Evolutionary conservation across 805 yeast species (phyloP), one percentile per base, ranked within the genome.

Genomic region (Saturnispora besseyi): DNA sequence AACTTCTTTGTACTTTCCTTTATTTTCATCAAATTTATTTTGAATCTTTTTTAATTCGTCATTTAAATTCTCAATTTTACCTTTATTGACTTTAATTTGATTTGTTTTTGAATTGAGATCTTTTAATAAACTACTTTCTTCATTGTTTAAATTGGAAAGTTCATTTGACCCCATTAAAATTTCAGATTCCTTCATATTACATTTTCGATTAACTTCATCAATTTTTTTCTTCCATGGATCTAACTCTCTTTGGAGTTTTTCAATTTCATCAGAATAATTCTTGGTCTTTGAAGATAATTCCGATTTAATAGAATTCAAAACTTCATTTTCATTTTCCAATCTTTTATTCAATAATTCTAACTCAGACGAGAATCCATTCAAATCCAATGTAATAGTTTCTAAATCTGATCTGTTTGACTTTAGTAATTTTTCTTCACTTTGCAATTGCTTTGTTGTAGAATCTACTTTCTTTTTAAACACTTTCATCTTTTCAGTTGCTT

Each of bases 211-310:
- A 51, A 82, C 81, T 13, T 76, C 74, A 52, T 77, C 81, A 30
- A 89, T 67, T 54, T 79, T 75, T 28, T 76, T 82, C 52, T 79
- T 79, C 90, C 95, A 88, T 0, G 98, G 99, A 56, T 86, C 90
- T 6, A 88, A 67, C 52, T 82, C 73, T 7, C 71, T 73, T 61
- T 87, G 90, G 37, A 81, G 66, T 12, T 60, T 57, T 55, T 79
- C 84, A 46, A 90, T 84, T 58, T 85, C 76, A 8, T 73, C 75
- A 1, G 90, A 78, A 49, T 84, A 74, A 2, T 69, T 80, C 10
- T 79, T 74, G 0, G 98, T 91, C 61, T 87, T 87, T 44, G 79
- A 82, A 8, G 87, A 79, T 43, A 93, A 72, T 29, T 78, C 79
- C 7, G 72, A 56, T 58, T 89, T 79, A 11, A 90, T 80, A 26